Evolutionary conservation across 169 alveolate genomes (phyloP).

Genomic region (Plasmodium cynomolgi): DNA sequence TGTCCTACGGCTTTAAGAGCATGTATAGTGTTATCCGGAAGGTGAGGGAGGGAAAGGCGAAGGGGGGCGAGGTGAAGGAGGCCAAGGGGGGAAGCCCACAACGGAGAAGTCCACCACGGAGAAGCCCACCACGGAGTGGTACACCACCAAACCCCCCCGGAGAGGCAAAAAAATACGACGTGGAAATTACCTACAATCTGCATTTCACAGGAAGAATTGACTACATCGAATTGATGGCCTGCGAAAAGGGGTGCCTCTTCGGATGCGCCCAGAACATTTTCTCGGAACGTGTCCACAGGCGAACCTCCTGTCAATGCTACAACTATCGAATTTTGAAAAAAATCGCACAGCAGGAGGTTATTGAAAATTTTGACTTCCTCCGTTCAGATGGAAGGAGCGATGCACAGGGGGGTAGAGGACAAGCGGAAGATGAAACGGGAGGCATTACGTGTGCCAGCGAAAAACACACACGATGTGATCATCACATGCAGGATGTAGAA

Average conservation of each 20-base stretch:
- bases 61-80: not conserved
- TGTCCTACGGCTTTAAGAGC: conserved; percentile 68
- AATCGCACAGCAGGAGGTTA: conserved; percentile 30
- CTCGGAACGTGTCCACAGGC: conserved; percentile 5
- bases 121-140: not conserved
- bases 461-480: not conserved
- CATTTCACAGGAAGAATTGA: conserved; percentile 42
- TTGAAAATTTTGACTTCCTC: conserved; percentile 51
- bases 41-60: conserved; percentile 8
- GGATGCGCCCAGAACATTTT: conserved; percentile 74
- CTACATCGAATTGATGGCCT: conserved; percentile 64
- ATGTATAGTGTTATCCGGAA: conserved; percentile 49
- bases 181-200: conserved; percentile 32
- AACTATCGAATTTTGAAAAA: conserved; percentile 49
- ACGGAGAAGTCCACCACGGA: not conserved
- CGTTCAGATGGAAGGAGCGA: not conserved
- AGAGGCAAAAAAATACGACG: not conserved
- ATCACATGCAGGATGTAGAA: not conserved
- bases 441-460: not conserved
- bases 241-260: conserved; percentile 68
- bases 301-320: conserved; percentile 30
- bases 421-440: not conserved
- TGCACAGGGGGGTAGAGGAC: not conserved
- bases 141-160: not conserved
- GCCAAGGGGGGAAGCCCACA: not conserved